phyloP scores from a whole-genome alignment of 2,329 filamentous ascomycete genomes.

The Sclerotinia sclerotiorum region DNA sequence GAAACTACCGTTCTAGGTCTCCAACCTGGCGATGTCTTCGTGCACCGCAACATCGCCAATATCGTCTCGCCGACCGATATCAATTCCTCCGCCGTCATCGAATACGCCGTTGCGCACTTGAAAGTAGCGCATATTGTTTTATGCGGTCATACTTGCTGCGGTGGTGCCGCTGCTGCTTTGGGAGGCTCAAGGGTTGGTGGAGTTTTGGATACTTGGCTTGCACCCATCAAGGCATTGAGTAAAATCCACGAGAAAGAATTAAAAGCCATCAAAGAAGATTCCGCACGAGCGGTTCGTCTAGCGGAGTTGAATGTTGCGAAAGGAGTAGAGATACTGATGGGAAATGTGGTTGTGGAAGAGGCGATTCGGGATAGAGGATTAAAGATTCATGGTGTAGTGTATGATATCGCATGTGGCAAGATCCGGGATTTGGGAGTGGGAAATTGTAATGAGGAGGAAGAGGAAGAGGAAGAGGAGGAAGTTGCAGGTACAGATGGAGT shows the following conservation, averaged over 20 bases:
- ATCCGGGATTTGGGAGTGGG: conserved; percentile 52
- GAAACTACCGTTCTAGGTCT: conserved; percentile 79
- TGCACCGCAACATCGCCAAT: conserved; percentile 90
- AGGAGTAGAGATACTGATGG: conserved; percentile 65
- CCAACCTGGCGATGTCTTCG: conserved; percentile 81
- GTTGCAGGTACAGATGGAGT: conserved; percentile 41
- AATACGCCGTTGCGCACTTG: conserved; percentile 73
- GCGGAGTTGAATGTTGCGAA: conserved; percentile 75
- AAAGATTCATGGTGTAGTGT: conserved; percentile 75
- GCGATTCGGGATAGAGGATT: conserved; percentile 70
- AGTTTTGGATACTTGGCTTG: conserved; percentile 56
- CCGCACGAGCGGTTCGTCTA: conserved; percentile 58
- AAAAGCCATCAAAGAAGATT: conserved; percentile 52
- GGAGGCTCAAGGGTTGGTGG: conserved; percentile 50
- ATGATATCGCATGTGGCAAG: conserved; percentile 57
- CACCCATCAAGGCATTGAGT: conserved; percentile 50
- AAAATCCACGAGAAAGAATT: conserved; percentile 55
- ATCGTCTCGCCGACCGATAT: conserved; percentile 74
- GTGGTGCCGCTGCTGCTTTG: conserved; percentile 63
- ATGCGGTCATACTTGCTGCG: conserved; percentile 68
- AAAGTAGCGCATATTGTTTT: conserved; percentile 70
- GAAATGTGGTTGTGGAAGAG: conserved; percentile 67
- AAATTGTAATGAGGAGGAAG: conserved; percentile 29
- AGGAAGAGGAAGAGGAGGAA: neutral
- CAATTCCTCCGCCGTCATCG: conserved; percentile 71